Percentiles rank a stretch among this genome's conserved stretches.
These are phyloP conservation scores for Albugo candida DNA, from an alignment of 352 stramenopile species.

Conservation along the genomic window DNA sequence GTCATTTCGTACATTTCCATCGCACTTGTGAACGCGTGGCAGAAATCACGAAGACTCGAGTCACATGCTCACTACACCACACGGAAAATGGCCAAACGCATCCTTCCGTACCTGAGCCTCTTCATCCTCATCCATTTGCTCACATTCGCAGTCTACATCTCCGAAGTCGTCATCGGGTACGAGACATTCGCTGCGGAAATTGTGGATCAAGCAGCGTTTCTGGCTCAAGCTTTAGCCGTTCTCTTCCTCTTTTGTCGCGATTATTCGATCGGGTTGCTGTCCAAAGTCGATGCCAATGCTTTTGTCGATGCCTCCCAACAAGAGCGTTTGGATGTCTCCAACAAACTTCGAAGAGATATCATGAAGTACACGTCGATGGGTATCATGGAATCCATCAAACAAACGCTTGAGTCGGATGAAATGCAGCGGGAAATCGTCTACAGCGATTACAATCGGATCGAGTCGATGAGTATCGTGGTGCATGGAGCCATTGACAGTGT, in stretches of 20 bases:
- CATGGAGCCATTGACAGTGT: slow-evolving; percentile 30
- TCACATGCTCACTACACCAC: slow-evolving; percentile 57
- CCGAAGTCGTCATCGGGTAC: slow-evolving; percentile 11
- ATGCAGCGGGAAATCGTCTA: slow-evolving; percentile 21
- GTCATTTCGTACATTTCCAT: slow-evolving; percentile 45
- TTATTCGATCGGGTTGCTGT: neutral
- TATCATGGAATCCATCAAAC: slow-evolving; percentile 52
- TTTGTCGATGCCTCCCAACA: slow-evolving; percentile 15
- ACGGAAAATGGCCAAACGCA: slow-evolving; percentile 64
- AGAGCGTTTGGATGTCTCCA: slow-evolving; percentile 46
- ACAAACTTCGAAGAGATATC: slow-evolving; percentile 61
- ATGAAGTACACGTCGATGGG: slow-evolving; percentile 78
- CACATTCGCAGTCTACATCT: slow-evolving; percentile 29
- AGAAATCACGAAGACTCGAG: slow-evolving; percentile 49
- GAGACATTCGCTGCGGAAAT: slow-evolving; percentile 16
- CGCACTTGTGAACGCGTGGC: slow-evolving; percentile 39
- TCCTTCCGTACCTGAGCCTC: slow-evolving; percentile 51
- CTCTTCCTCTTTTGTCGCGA: slow-evolving; percentile 64
- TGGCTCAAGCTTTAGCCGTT: slow-evolving; percentile 40
- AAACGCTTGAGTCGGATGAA: slow-evolving; percentile 17
- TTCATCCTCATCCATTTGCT: slow-evolving; percentile 32
- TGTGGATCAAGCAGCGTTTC: slow-evolving; percentile 48
- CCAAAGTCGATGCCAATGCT: slow-evolving; percentile 26
- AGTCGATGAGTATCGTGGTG: slow-evolving; percentile 51
- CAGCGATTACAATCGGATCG: slow-evolving; percentile 47